Conservation (phyloP, 164 flowering plant genomes). For the Vitis cinerea region DNA sequence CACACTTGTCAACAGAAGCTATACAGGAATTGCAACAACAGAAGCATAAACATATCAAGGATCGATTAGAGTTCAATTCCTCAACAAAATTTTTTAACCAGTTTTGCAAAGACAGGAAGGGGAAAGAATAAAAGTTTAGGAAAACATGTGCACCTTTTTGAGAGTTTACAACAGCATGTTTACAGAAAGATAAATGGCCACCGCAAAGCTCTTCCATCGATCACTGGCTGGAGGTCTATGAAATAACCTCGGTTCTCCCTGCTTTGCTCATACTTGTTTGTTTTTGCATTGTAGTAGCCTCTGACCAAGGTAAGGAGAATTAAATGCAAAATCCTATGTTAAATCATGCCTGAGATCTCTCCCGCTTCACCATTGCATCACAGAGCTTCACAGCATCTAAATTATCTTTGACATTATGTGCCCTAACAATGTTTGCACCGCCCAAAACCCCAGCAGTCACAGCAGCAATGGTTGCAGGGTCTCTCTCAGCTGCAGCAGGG, state of each 20-base stretch:
- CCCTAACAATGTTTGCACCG: constrained; percentile 89
- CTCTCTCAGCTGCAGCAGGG: constrained; percentile 57
- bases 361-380: constrained; percentile 57
- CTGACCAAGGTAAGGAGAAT: background rate
- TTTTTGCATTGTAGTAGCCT: too few species aligned
- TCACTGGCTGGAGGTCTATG: background rate
- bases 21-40: too few species aligned
- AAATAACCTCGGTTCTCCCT: background rate
- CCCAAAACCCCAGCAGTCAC: constrained; percentile 65
- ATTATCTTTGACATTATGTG: constrained; percentile 81
- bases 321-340: background rate
- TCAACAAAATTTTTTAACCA: background rate
- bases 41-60: background rate
- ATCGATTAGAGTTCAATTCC: background rate
- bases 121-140: background rate
- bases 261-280: too few species aligned
- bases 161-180: background rate
- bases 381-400: constrained; percentile 77
- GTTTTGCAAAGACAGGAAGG: background rate
- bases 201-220: background rate
- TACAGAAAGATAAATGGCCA: background rate
- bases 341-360: constrained; percentile 4
- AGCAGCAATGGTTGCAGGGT: constrained; percentile 77
- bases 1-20: too few species aligned
- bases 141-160: background rate